Base-by-base conservation (phyloP, 2,329 filamentous ascomycete species). In the Fulvia fulva region DNA sequence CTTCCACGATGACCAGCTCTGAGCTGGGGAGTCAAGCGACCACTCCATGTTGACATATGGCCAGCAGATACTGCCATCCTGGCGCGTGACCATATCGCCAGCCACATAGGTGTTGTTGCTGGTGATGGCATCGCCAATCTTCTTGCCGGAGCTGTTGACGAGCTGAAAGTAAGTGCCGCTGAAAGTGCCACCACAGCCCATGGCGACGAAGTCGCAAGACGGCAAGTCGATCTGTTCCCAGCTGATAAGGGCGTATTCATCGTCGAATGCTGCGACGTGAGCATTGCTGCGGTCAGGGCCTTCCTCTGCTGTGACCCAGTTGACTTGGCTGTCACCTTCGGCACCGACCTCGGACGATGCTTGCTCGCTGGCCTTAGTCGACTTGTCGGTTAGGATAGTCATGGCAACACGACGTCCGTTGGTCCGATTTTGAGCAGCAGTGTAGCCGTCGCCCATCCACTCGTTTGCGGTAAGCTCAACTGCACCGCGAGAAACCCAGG, bases 151-250 rank as follows among this genome's bases (percentile, higher is more conserved):
- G 54, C 71, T 76, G 65, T 78, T 76, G 25, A 86, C 80, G 53
- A 82, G 74, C 73, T 86, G 83, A 76, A 83, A 86, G 70, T 78
- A 81, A 7, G 83, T 80, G 9, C 84, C 84, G 2, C 80, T 76
- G 68, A 83, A 86, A 5, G 75, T 72, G n/a, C 84, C 84, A 44
- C 74, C 73, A 74, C 84, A 86, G 23, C 83, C 81, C 78, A 86
- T 83, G 30, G 83, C 82, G 37, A 83, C 75, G 59, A 78, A 79
- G 55, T 81, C 76, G 69, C 83, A 87, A 43, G 71, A 69, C 1
- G 84, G 83, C 63, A 77, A 68, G 23, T 78, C 78, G 57, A 85
- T 83, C 71, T 85, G 81, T 71, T 87, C 84, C 82, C 82, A 86
- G 14, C 81, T 80, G 28, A 86, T 75, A 2, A 87, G 74, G 2